These are phyloP conservation scores for Aurifilum marmelostoma DNA, from an alignment of 2,329 filamentous ascomycete species.

Conservation along the genomic window DNA sequence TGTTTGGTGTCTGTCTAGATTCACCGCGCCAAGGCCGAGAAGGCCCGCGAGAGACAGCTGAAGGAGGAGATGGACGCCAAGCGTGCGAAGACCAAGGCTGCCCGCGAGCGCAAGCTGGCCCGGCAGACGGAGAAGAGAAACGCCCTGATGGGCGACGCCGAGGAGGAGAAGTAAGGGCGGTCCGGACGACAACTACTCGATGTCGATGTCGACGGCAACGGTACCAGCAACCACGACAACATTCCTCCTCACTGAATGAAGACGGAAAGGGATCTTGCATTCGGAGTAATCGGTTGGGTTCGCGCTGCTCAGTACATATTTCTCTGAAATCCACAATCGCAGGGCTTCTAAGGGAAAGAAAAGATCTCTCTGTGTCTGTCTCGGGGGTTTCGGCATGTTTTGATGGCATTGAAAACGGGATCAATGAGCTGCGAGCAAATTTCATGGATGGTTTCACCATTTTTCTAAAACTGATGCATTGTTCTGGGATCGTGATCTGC, in stretches of 20 bases:
- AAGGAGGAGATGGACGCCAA: slow-evolving; percentile 99
- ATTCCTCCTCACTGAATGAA: slow-evolving; percentile 53
- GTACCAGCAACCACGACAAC: slow-evolving; percentile 43
- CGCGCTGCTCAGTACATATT: slow-evolving; percentile 40
- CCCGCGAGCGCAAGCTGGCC: slow-evolving; percentile 96
- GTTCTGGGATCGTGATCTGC: slow-evolving; percentile 52
- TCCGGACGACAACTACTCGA: slow-evolving; percentile 10
- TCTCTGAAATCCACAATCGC: slow-evolving; percentile 30
- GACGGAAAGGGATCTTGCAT: slow-evolving; percentile 51
- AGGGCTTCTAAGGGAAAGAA: slow-evolving; percentile 24
- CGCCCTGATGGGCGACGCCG: slow-evolving; percentile 75
- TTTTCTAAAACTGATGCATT: slow-evolving; percentile 11
- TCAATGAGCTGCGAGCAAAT: slow-evolving; percentile 31
- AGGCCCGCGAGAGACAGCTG: slow-evolving; percentile 90
- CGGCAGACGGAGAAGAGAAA: slow-evolving; percentile 88
- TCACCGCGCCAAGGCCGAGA: slow-evolving; percentile 99
- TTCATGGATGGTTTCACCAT: slow-evolving; percentile 29
- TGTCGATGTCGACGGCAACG: slow-evolving; percentile 39
- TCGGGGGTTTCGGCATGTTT: slow-evolving; percentile 31
- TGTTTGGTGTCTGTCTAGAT: slow-evolving; percentile 63
- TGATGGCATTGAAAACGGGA: slow-evolving; percentile 33
- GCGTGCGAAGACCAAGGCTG: slow-evolving; percentile 99
- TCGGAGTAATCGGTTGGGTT: slow-evolving; percentile 63
- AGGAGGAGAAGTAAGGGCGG: slow-evolving; percentile 49
- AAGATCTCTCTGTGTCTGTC: slow-evolving; percentile 28